Base-by-base conservation (phyloP, 2,329 filamentous ascomycete species). In the Calonectria leucothoes region DNA sequence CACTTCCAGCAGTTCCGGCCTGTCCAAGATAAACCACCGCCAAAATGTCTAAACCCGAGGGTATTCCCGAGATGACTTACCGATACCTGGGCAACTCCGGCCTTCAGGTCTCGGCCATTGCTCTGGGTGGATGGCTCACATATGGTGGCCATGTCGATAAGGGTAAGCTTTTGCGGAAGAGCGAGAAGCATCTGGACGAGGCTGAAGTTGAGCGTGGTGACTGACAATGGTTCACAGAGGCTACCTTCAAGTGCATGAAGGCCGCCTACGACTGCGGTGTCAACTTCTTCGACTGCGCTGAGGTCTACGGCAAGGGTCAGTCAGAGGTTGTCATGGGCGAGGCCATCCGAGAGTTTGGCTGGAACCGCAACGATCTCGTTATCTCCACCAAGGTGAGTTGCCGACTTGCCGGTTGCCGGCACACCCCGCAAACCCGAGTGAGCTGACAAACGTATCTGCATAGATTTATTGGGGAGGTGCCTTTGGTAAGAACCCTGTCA, bases 101-200 rank as follows among this genome's bases (percentile, higher is more conserved):
- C 68, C 88, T 95, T 23, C 91, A 95, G 82, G 93, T 95, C 39
- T 95, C 93, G 33, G 89, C 91, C 57, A 93, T 95, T 75, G 93
- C 92, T 2, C 87, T 95, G 3, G 94, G 92, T 72, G 91, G 92
- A 77, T 93, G 92, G 92, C 87, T 95, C 66, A 95, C 94, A 0
- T 95, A 94, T 77, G 94, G 94, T 68, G 93, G 93, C 23, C 92
- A 94, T 77, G 91, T 94, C 35, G 91, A 92, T 69, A 89, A 91
- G 81, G 91, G 92, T 92, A 85, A 76, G 86, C 35, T 35, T 35
- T 14, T 29, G 15, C 12, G 37, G 27, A 14, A 27, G 11, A n/a
- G 33, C 37, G n/a, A 12, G 42, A 45, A 45, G n/a, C n/a, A 23
- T 10, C 20, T 61, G 20, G 6, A 6, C 35, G 12, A 11, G 8